Evolutionary conservation across 2,329 filamentous ascomycete species (phyloP), one percentile per base, ranked within the genome.

Genomic region (Stagonosporopsis rhizophila): DNA sequence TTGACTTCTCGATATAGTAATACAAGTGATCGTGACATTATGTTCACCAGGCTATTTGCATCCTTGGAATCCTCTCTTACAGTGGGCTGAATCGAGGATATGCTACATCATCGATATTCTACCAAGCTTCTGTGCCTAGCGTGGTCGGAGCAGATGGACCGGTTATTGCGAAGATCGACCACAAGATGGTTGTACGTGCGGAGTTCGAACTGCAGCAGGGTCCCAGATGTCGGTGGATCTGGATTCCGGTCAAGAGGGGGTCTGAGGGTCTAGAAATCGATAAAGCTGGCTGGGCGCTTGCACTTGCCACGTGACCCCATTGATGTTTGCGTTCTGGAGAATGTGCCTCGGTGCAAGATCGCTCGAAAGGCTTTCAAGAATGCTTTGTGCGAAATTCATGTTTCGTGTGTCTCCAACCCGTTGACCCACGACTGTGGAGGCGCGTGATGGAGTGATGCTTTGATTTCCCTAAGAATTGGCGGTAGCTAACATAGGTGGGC

Each of bases 381-480:
- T 11, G 32, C 37, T 34, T n/a, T n/a, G n/a, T n/a, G n/a, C 23
- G 7, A 39, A 20, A 9, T 15, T 37, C 11, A 19, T 41, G 30
- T 20, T 25, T 11, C 19, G 15, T 15, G 20, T 32, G 20, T 7
- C 22, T 41, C 42, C 22, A 8, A 34, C 30, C 19, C n/a, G 28
- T 25, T 23, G 27, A 27, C 23, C 53, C 38, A 42, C 23, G 9
- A 14, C 6, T 34, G 46, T 3, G 38, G 37, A 20, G 15, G 47
- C 38, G 44, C 32, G 20, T 42, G 38, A 44, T 52, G 42, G 38
- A 56, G 37, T 46, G 37, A 42, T 42, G 28, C 30, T 56, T 51
- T 52, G 30, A 52, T 47, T 52, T 47, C 53, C 53, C 44, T 52
- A 52, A 56, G 53, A 56, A 52, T 52, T 44, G 53, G 53, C 47